Percentiles rank a stretch among this genome's conserved stretches.
Conservation (phyloP, 163 green algal species). For the Chloromonas sp. region DNA sequence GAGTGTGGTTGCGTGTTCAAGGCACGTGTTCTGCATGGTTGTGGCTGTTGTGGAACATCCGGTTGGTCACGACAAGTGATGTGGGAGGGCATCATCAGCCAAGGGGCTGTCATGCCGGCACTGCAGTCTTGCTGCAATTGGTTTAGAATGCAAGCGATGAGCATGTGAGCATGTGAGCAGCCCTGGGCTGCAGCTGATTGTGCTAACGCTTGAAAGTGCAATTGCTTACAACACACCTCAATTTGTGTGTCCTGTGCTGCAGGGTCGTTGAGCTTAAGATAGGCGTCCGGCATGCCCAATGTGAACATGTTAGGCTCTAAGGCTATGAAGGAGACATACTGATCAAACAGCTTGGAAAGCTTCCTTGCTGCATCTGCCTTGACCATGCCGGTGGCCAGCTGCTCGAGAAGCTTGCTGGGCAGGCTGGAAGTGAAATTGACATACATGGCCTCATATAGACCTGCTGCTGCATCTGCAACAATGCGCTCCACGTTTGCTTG, state of each 20-base stretch:
- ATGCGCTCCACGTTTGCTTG: conserved; percentile 69
- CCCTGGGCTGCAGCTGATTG: too few species aligned
- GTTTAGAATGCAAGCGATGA: too few species aligned
- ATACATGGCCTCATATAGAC: conserved; percentile 88
- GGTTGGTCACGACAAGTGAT: too few species aligned
- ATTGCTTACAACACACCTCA: conserved; percentile 39
- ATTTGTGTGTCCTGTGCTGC: conserved; percentile 76
- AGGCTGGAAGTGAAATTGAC: conserved; percentile 87
- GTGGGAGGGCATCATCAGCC: too few species aligned
- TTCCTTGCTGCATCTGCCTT: conserved; percentile 38
- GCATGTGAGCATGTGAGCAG: too few species aligned
- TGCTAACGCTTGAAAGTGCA: too few species aligned
- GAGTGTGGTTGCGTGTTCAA: too few species aligned
- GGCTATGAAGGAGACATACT: conserved; percentile 86
- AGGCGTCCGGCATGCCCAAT: conserved; percentile 72
- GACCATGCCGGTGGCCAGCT: conserved; percentile 72
- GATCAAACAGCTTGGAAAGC: conserved; percentile 44
- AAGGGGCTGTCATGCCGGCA: too few species aligned
- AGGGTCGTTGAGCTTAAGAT: conserved; percentile 91
- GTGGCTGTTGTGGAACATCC: too few species aligned
- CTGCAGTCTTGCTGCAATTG: too few species aligned
- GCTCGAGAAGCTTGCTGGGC: conserved; percentile 73
- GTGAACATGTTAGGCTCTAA: conserved; percentile 88
- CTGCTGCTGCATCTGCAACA: conserved; percentile 53
- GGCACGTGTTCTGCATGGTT: too few species aligned